These are phyloP conservation scores for Cucurbita argyrosperma DNA, from an alignment of 306 rosid genomes.

Conservation along the genomic window DNA sequence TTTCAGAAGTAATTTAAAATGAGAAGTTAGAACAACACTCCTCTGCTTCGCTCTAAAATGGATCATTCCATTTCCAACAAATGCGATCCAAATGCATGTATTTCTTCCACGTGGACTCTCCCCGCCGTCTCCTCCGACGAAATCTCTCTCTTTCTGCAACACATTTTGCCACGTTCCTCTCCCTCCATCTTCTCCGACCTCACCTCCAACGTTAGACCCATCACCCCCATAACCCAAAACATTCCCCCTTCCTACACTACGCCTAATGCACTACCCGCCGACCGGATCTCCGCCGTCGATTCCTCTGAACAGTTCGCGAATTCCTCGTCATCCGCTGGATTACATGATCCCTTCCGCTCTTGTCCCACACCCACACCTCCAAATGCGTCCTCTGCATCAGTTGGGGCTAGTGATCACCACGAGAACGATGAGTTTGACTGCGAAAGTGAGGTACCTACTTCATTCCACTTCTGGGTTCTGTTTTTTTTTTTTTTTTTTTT, in stretches of 20 bases:
- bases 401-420: constrained; percentile 25
- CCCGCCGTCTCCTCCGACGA: constrained; percentile 39
- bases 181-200: constrained; percentile 15
- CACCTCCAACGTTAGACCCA: constrained; percentile 9
- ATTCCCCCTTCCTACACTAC: background rate
- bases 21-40: background rate
- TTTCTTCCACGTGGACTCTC: background rate
- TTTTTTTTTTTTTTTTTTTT: too few relatives aligned
- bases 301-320: constrained; percentile 6
- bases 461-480: constrained; percentile 4
- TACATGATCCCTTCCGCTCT: background rate
- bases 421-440: constrained; percentile 76
- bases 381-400: constrained; percentile 41
- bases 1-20: background rate
- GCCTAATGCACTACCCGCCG: constrained; percentile 3
- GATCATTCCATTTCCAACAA: constrained; percentile 2
- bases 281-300: constrained; percentile 36
- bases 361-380: constrained; percentile 5
- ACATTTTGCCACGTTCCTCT: constrained; percentile 55
- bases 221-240: background rate
- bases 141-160: constrained; percentile 74
- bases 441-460: constrained; percentile 58
- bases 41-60: background rate
- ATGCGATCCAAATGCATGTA: constrained; percentile 13
- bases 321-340: background rate